phyloP scores from a whole-genome alignment of 352 stramenopile genomes.

The Halophytophthora polymorphica region DNA sequence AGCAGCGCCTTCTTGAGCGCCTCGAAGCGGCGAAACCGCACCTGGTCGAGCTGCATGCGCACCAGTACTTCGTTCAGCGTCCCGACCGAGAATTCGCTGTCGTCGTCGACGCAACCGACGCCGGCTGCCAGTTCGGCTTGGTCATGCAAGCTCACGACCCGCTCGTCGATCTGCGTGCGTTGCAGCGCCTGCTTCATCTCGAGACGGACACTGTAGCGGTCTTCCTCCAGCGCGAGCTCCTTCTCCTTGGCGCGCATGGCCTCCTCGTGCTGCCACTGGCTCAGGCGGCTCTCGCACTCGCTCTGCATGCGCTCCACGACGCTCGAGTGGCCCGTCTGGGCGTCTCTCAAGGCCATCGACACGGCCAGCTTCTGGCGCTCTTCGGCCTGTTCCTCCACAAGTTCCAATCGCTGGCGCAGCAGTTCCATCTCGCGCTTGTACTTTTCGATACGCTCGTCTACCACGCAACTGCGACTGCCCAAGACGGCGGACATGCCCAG shows the following conservation, averaged over 20 bases:
- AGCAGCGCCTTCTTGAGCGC: slow-evolving; percentile 57
- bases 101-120: background rate
- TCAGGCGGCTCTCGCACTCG: slow-evolving; percentile 46
- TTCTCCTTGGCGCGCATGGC: slow-evolving; percentile 50
- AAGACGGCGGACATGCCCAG: background rate
- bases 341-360: slow-evolving; percentile 41
- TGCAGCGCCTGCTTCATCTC: slow-evolving; percentile 64
- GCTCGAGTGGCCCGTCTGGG: slow-evolving; percentile 42
- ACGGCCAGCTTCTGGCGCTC: slow-evolving; percentile 57
- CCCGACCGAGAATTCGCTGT: slow-evolving; percentile 43
- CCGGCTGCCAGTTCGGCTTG: slow-evolving; percentile 19
- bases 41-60: slow-evolving; percentile 55
- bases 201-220: slow-evolving; percentile 61
- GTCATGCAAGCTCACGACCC: slow-evolving; percentile 43
- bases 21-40: slow-evolving; percentile 61
- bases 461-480: slow-evolving; percentile 5
- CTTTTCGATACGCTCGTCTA: slow-evolving; percentile 47
- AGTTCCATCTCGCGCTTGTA: slow-evolving; percentile 70
- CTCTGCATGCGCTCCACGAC: slow-evolving; percentile 46
- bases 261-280: slow-evolving; percentile 54
- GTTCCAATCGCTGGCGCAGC: slow-evolving; percentile 46
- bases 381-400: slow-evolving; percentile 45
- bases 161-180: slow-evolving; percentile 60
- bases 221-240: slow-evolving; percentile 52
- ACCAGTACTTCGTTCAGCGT: slow-evolving; percentile 65